These are phyloP conservation scores for Moniliella sp. DNA, from an alignment of 1,284 basidiomycete genomes.

Conservation along the genomic window DNA sequence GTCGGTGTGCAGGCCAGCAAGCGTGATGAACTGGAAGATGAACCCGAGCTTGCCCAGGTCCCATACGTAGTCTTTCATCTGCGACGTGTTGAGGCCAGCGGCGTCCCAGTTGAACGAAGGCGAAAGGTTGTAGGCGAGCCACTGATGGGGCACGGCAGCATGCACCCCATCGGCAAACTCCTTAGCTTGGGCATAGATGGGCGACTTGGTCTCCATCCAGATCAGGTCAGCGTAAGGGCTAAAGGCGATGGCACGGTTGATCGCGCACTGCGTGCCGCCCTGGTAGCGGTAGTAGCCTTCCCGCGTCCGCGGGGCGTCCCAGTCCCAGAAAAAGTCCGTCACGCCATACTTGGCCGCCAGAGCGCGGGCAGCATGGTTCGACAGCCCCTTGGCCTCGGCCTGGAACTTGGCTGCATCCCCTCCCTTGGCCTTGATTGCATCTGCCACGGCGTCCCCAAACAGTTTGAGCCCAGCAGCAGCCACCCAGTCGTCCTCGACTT, in stretches of 20 bases:
- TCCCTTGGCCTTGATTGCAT: conserved; percentile 49
- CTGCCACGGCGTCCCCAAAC: conserved; percentile 53
- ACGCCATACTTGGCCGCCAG: conserved; percentile 42
- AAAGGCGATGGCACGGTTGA: conserved; percentile 56
- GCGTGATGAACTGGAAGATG: conserved; percentile 32
- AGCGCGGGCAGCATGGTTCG: conserved; percentile 50
- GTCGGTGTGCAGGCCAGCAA: conserved; percentile 29
- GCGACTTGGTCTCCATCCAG: conserved; percentile 60
- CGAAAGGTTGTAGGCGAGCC: conserved; percentile 81
- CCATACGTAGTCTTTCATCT: conserved; percentile 32
- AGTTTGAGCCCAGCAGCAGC: conserved; percentile 51
- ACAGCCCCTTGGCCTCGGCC: conserved; percentile 47
- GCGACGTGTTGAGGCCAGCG: conserved; percentile 48
- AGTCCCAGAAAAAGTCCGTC: conserved; percentile 56
- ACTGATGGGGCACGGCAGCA: conserved; percentile 50
- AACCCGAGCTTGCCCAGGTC: conserved; percentile 29
- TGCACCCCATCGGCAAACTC: conserved; percentile 59
- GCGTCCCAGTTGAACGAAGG: conserved; percentile 80
- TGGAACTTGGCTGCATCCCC: conserved; percentile 42
- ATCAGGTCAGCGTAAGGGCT: conserved; percentile 38
- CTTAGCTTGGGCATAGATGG: conserved; percentile 58
- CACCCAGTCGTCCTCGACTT: conserved; percentile 40
- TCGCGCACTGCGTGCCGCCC: conserved; percentile 60
- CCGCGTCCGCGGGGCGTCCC: conserved; percentile 71
- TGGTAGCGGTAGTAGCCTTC: conserved; percentile 79